Base-by-base conservation (phyloP, 2,329 filamentous ascomycete genomes). In the Pleurostoma richardsiae region DNA sequence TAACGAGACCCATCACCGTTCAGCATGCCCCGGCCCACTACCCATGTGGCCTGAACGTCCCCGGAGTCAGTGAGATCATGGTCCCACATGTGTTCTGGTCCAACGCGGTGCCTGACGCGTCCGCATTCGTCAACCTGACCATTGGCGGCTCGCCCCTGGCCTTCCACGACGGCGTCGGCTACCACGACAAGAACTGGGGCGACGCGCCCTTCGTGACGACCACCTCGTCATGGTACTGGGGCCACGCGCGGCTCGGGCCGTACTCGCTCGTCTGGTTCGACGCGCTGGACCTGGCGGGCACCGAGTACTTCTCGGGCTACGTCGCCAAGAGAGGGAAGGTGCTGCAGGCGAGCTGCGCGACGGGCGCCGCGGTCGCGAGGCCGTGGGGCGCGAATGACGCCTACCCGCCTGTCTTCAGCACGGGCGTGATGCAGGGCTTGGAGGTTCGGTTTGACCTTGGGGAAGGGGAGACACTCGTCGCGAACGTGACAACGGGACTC, bases 141-240 rank as follows among this genome's bases (percentile, higher is more conserved):
- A 44, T 52, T 28, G 53, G 29, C 29, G 39, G 11, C 29, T n/a
- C 19, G 3, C 26, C 33, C 7, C 27, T 47, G 7, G 26, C 3
- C 10, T 45, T 45, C 27, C 28, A 7, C 10, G 46, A 48, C n/a
- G 70, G 70, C 2, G 45, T 59, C 4, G 71, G 61, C 2, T 73
- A 73, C 49, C 71, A 74, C 52, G 71, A 74, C 49, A 73, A 72
- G 66, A 73, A 73, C 50, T 73, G 70, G 71, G 62, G 62, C 5
- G 57, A 67, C 47, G 50, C 50, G 33, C 62, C 67, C 1, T 68
- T 73, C 44, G 33, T 45, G 4, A 43, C 55, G 6, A 59, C 54
- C 26, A 54, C 66, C 6, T 43, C 48, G 30, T 64, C 57, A 36
- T 71, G 68, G 65, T 70, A 71, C 53, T 73, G 69, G 67, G 70